These are phyloP conservation scores for Craspedostauros australis DNA, from an alignment of 108 stramenopile genomes.

Conservation along the genomic window DNA sequence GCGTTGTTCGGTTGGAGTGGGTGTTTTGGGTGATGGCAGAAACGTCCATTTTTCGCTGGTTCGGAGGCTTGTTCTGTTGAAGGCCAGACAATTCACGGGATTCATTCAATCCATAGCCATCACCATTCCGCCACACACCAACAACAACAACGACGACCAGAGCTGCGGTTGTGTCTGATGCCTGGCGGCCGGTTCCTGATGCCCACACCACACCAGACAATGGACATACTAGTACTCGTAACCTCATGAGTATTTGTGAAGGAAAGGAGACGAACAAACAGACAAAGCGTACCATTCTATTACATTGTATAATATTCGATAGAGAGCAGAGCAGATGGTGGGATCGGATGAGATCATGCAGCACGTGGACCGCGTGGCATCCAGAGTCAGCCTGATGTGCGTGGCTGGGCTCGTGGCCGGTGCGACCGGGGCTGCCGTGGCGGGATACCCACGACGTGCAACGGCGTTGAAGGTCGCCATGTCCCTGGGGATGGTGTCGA, in stretches of 20 bases:
- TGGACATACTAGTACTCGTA: too few species aligned
- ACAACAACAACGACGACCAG: background rate
- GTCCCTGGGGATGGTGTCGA: constrained; percentile 59
- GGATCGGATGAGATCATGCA: constrained; percentile 18
- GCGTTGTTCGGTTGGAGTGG: too few species aligned
- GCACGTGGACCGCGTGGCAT: constrained; percentile 41
- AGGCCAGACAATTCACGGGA: too few species aligned
- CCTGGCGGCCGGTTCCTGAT: background rate
- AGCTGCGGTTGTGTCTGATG: background rate
- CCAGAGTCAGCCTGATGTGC: constrained; percentile 41
- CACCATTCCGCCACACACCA: background rate
- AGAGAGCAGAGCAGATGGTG: background rate
- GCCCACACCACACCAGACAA: background rate
- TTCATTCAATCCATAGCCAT: too few species aligned
- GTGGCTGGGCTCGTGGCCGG: constrained; percentile 40
- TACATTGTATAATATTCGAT: background rate
- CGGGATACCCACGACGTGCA: constrained; percentile 37
- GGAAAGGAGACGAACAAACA: too few species aligned
- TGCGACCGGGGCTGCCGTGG: constrained; percentile 33
- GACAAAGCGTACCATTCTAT: background rate
- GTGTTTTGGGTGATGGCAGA: too few species aligned
- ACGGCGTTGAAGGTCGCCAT: constrained; percentile 36
- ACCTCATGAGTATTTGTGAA: too few species aligned
- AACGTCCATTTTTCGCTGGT: too few species aligned
- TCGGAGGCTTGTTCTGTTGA: too few species aligned